Evolutionary conservation across 1,284 basidiomycete species (phyloP), one percentile per base, ranked within the genome.

Genomic region (Cerioporus squamosus): DNA sequence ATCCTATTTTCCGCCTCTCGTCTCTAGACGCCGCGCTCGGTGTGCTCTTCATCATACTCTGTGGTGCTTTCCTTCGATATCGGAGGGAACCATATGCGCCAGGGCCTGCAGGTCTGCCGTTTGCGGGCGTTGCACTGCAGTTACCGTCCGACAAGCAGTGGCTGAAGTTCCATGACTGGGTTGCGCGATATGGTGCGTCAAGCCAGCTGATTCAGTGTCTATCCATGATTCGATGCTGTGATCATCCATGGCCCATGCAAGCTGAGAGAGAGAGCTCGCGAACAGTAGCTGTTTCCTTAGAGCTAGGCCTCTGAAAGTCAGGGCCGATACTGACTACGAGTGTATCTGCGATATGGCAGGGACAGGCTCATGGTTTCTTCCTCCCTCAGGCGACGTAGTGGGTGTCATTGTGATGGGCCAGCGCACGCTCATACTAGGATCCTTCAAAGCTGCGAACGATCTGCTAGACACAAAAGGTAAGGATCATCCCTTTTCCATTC

Each of bases 81-180:
- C 40, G 12, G 23, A 18, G 33, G 14, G 3, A 12, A 36, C 43
- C 12, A 5, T 18, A 18, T 29, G 20, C 24, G 7, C 74, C 72
- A 2, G 17, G n/a, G n/a, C n/a, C n/a, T n/a, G n/a, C n/a, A n/a
- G 69, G 69, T 15, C 22, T 61, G 17, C 70, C 69, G 0, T 61
- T 74, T 40, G 15, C 75, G 2, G 74, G 73, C 10, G 74, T 73
- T 29, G 61, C 67, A 3, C 62, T 68, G 17, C 70, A 74, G 43
- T 70, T 75, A 4, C 75, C 74, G 2, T 26, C 38, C 0, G 65
- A 68, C 29, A 69, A 68, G 38, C 67, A 72, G 39, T 75, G 74
- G 74, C 52, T 73, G 23, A 68, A 64, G 44, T 76, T 72, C 55
- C 64, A 71, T 24, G 57, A 69, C 29, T 76, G 75, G 75, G 64